Evolutionary conservation across 805 yeast species (phyloP), one percentile per base, ranked within the genome.

Genomic region (Spathaspora sp.): DNA sequence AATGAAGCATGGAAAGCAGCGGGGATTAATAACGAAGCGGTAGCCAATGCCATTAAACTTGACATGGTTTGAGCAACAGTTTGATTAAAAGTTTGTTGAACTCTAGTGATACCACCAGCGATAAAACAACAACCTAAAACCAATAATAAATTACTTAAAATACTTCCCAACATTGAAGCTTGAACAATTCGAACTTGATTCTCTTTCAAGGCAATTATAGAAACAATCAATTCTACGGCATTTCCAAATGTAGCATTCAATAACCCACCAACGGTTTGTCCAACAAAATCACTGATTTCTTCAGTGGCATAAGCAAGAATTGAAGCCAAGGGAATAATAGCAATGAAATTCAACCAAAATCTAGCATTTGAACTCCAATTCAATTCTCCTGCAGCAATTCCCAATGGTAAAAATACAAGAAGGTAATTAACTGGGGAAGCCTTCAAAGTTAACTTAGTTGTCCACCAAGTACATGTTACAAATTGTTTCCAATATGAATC

Each of bases 1-100:
- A 89, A 70, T 6, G 92, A 79, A 5, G 96, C 89, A 61, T 88
- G 90, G 80, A 93, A 94, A 0, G 98, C 97, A 3, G 99, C 98
- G 2, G 99, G 99, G 48, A 94, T 85, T 63, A 94, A 70, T 60
- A 94, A 77, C 1, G 97, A 92, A 39, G 94, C 86, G 46, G 94
- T 85, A 2, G 97, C 89, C 52, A 94, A 83, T 1, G 96, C 96
- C 83, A 94, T 81, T 57, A 94, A 77, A 1, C 97, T 91, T 32
- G 91, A 82, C 99, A 94, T 94, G 7, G 98, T 92, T 70, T 94
- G 98, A 4, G 99, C 99, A 7, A 92, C 97, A 0, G 98, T 93
- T 69, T 89, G 96, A 74, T 91, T 91, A 73, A 94, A 94, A 1
- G 79, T 79, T 69, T 94, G 98, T 67, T 88, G 94, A 38, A 86